A percentile compares a stretch with the other conserved stretches of the same genome.
Evolutionary conservation across 352 stramenopile species (phyloP).

Genomic region (Phytophthora cactorum): DNA sequence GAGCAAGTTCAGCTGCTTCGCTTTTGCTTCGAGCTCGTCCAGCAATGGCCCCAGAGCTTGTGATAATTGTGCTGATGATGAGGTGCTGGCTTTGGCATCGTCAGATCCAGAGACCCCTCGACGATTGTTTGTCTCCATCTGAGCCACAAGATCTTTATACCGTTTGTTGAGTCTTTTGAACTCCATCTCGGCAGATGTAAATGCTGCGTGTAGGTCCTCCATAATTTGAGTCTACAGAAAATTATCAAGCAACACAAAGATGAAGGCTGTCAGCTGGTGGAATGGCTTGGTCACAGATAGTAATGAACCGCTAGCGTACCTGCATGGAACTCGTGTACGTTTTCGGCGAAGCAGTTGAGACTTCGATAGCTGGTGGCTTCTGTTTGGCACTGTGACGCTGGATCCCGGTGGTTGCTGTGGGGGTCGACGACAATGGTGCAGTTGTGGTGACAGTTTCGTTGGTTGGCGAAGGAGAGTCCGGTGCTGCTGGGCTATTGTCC

Average conservation of each 20-base stretch:
- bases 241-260: background rate
- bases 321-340: conserved; percentile 61
- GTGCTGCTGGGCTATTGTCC: conserved; percentile 2
- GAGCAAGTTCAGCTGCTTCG: conserved; percentile 71
- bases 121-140: conserved; percentile 44
- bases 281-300: background rate
- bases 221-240: conserved; percentile 58
- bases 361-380: conserved; percentile 53
- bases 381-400: conserved; percentile 8
- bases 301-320: conserved; percentile 33
- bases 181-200: conserved; percentile 50
- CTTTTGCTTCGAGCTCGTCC: conserved; percentile 70
- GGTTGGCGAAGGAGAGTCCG: background rate
- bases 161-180: conserved; percentile 54
- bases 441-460: background rate
- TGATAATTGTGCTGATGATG: conserved; percentile 45
- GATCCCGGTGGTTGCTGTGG: background rate
- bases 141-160: conserved; percentile 48
- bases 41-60: conserved; percentile 51
- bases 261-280: no score
- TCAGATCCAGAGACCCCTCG: conserved; percentile 9
- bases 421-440: background rate
- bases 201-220: conserved; percentile 51
- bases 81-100: conserved; percentile 9
- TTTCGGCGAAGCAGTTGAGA: conserved; percentile 37